These are phyloP conservation scores for Carallia pectinifolia DNA, from an alignment of 345 rosid species.

Conservation along the genomic window DNA sequence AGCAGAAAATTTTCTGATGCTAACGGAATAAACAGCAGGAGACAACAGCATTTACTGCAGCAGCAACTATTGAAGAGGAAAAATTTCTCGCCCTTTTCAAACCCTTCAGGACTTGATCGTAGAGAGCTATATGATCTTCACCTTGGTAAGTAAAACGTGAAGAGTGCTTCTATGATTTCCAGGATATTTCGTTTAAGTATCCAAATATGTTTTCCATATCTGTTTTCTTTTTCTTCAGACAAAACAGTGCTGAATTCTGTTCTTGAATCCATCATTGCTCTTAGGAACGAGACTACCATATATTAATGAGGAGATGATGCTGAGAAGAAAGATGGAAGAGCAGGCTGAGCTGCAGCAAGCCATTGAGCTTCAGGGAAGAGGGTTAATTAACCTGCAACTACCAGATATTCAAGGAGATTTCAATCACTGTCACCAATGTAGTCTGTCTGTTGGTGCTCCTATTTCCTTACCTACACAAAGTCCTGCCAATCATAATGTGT, in stretches of 20 bases:
- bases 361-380: constrained; percentile 80
- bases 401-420: constrained; percentile 62
- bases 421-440: constrained; percentile 56
- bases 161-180: neutral
- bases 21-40: constrained; percentile 46
- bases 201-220: neutral
- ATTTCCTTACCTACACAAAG: constrained; percentile 35
- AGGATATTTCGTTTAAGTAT: neutral
- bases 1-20: constrained; percentile 12
- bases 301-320: constrained; percentile 56
- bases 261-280: constrained; percentile 11
- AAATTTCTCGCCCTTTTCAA: constrained; percentile 65
- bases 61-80: constrained; percentile 63
- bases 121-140: constrained; percentile 63
- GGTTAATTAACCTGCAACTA: constrained; percentile 75
- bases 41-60: constrained; percentile 70
- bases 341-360: constrained; percentile 89
- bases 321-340: constrained; percentile 75
- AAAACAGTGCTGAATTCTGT: neutral
- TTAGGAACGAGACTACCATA: constrained; percentile 62
- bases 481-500: constrained; percentile 36
- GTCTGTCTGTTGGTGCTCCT: constrained; percentile 71
- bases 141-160: constrained; percentile 51
- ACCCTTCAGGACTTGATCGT: constrained; percentile 59
- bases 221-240: constrained; percentile 7